Base-by-base conservation (phyloP, 305 asterid genomes). In the Rubia balearica region DNA sequence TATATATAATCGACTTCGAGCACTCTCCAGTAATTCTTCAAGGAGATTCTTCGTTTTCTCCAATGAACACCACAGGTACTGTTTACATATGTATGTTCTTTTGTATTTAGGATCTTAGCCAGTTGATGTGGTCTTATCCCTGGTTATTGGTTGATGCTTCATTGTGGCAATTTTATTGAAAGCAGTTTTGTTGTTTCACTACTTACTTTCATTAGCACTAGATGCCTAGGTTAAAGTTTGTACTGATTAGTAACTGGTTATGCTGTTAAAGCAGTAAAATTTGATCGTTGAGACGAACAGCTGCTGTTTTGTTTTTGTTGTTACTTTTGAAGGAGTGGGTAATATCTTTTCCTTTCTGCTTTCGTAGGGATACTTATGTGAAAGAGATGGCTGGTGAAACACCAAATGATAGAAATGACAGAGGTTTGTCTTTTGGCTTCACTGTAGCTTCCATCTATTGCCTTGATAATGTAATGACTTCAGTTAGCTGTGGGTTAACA, bases 391-490 rank as follows among this genome's bases (percentile, higher is more conserved):
- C 85, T 0, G 96, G 96, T 72, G 99, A 95, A 84, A 90, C 85
- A 76, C 98, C 98, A 12, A 91, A 95, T 79, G 99, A 95, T 75
- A 86, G 97, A 82, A 95, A 95, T 67, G 99, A 95, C 80, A 85
- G 98, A 89, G 99, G 99, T 94, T 71, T 75, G 82, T 72, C 71
- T 69, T 69, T 76, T 77, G 63, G 57, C 61, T 33, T 70, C 33
- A 40, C 24, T 57, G 41, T 14, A 46, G 21, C 38, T 17, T 42
- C 55, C 19, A 7, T 19, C n/a, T 49, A 36, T 33, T 62, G 17
- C 46, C 59, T 42, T 70, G 9, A 41, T 41, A 41, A 13, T 46
- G 59, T 43, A 16, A 41, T n/a, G 45, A 38, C 14, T 14, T 70
- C 22, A 17, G 41, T 7, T 38, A 30, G 36, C 61, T 45, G 4